phyloP scores from a whole-genome alignment of 108 stramenopile species.

The Skeletonema marinoi region DNA sequence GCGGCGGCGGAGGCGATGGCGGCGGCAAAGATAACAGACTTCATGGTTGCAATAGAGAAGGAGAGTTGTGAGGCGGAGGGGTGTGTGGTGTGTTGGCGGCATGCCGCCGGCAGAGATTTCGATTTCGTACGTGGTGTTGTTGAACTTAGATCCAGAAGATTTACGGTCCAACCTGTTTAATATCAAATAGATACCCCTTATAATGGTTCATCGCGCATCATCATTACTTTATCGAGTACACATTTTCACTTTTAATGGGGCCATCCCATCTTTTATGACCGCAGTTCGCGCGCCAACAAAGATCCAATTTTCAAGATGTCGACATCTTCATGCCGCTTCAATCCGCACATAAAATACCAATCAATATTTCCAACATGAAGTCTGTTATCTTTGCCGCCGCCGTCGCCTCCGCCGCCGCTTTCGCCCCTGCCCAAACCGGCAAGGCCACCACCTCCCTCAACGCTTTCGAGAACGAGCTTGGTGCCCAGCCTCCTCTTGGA shows the following conservation, averaged over 20 bases:
- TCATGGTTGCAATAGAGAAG: slow-evolving; percentile 44
- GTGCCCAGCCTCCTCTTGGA: slow-evolving; percentile 87
- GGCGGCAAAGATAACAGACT: slow-evolving; percentile 67
- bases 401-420: slow-evolving; percentile 63
- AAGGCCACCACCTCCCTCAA: slow-evolving; percentile 45
- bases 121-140: neutral
- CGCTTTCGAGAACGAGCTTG: slow-evolving; percentile 78
- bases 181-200: neutral
- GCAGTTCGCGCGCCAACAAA: neutral
- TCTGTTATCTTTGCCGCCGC: slow-evolving; percentile 62
- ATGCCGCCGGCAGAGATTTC: neutral
- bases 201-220: no score
- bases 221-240: no score
- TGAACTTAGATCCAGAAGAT: neutral
- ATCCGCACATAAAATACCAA: neutral
- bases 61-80: neutral
- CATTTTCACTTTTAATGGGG: neutral
- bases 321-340: neutral
- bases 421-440: slow-evolving; percentile 58
- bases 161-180: neutral
- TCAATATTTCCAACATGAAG: slow-evolving; percentile 61
- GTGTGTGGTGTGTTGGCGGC: slow-evolving; percentile 3
- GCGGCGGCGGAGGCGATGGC: slow-evolving; percentile 71
- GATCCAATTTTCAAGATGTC: neutral
- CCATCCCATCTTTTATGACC: neutral